A percentile compares a stretch with the other conserved stretches of the same genome.
phyloP scores from a whole-genome alignment of 768 basidiomycete species.

The Termitomyces sp. region DNA sequence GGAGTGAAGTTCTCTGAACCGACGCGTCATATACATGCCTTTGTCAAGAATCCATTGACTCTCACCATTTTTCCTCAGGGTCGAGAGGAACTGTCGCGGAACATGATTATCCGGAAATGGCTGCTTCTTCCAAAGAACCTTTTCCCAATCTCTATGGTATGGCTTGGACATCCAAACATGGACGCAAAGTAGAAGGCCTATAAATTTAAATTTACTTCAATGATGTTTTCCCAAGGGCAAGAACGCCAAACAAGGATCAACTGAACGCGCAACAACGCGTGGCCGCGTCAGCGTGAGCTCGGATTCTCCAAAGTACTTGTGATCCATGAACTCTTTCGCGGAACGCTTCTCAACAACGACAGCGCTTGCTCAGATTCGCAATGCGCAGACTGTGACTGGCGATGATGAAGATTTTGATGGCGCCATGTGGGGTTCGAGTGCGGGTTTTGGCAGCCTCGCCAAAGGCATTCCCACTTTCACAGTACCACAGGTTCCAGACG shows the following conservation, averaged over 20 bases:
- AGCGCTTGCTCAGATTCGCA: constrained; percentile 41
- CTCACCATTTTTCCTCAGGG: constrained; percentile 75
- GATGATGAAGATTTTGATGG: constrained; percentile 64
- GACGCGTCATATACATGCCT: constrained; percentile 8
- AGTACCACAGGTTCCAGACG: constrained; percentile 71
- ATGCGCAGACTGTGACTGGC: constrained; percentile 39
- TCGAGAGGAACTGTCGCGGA: constrained; percentile 70
- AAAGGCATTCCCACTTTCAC: constrained; percentile 69
- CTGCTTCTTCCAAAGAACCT: constrained; percentile 74
- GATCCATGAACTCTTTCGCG: constrained; percentile 67
- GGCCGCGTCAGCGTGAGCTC: constrained; percentile 36
- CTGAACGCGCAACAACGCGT: constrained; percentile 29
- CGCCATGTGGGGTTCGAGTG: constrained; percentile 76
- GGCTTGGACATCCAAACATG: constrained; percentile 15
- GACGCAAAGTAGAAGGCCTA: background rate
- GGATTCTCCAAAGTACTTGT: constrained; percentile 10
- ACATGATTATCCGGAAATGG: constrained; percentile 84
- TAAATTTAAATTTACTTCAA: too few relatives aligned
- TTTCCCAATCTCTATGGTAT: constrained; percentile 44
- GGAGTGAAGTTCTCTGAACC: constrained; percentile 70
- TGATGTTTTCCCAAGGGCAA: constrained; percentile 3
- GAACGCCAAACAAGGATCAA: constrained; percentile 27
- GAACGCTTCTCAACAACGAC: constrained; percentile 59
- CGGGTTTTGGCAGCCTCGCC: constrained; percentile 72
- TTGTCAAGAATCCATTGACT: constrained; percentile 21